These are phyloP conservation scores for Pyricularia grisea DNA, from an alignment of 2,329 filamentous ascomycete genomes.

Conservation along the genomic window DNA sequence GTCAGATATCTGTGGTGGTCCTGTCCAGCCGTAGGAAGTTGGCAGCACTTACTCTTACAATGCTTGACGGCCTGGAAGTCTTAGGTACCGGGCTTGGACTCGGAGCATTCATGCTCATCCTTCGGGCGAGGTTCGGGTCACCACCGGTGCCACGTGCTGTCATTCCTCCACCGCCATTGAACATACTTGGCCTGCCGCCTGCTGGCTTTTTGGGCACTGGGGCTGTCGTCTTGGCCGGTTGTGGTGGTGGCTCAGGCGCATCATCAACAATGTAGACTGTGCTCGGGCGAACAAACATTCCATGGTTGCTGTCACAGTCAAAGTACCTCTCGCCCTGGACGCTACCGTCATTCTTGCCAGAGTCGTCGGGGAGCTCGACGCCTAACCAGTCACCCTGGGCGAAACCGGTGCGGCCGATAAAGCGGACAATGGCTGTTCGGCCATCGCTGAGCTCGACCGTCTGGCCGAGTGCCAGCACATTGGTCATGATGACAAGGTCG, in stretches of 20 bases:
- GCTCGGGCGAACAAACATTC: conserved; percentile 77
- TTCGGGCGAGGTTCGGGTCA: conserved; percentile 47
- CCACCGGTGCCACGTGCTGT: conserved; percentile 29
- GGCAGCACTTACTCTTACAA: conserved; percentile 38
- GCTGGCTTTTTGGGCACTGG: conserved; percentile 23
- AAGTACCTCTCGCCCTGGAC: conserved; percentile 87
- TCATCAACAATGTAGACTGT: conserved; percentile 53
- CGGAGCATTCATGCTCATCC: conserved; percentile 61
- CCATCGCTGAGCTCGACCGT: conserved; percentile 71
- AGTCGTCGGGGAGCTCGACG: conserved; percentile 71
- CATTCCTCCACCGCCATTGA: conserved; percentile 25
- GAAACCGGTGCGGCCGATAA: conserved; percentile 71
- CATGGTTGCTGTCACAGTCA: conserved; percentile 63
- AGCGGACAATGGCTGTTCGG: conserved; percentile 69
- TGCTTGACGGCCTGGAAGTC: conserved; percentile 43
- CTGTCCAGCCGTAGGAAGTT: neutral
- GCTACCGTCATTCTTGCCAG: conserved; percentile 89
- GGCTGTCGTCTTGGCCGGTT: conserved; percentile 19
- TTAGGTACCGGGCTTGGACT: conserved; percentile 64
- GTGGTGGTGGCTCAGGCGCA: conserved; percentile 26
- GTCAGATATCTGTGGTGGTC: conserved; percentile 12
- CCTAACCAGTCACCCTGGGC: conserved; percentile 80
- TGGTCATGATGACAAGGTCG: conserved; percentile 32
- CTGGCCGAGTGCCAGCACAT: conserved; percentile 57
- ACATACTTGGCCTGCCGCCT: conserved; percentile 20